Evolutionary conservation across 176 grass and related monocot genomes (phyloP), one percentile per base, ranked within the genome.

Genomic region (Hordeum marinum): DNA sequence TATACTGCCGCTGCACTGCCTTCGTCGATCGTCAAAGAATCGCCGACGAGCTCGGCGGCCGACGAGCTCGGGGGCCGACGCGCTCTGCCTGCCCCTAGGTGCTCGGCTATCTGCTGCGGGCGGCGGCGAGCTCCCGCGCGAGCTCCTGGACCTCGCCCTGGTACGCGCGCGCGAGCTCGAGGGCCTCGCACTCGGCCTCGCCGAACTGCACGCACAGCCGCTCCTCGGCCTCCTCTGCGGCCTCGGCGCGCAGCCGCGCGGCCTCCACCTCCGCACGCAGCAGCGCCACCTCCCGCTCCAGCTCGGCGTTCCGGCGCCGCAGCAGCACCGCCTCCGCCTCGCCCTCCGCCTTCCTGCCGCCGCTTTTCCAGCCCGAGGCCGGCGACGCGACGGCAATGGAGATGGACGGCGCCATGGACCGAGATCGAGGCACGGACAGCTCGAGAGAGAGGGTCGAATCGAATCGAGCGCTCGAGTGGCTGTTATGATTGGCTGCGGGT

Each of bases 211-310:
- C 83, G 65, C 91, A 93, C n/a, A 95, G 87, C 27, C 87, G 82
- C 87, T 95, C 92, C 91, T 95, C 92, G 48, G 83, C 95, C 82
- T 93, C 95, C 85, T 98, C 93, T 3, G 79, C 66, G 3, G 72
- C 54, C 72, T 78, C 76, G 15, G 90, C 84, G 55, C 88, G 86
- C 76, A 68, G 59, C 63, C 88, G 84, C 37, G 88, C 90, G 11
- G 79, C 74, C 70, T 73, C 85, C 71, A 94, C 76, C 84, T 93
- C 90, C 24, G 9, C 75, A 11, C 87, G 48, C 36, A 88, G 81
- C 82, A 79, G 75, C 61, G 60, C 89, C 75, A 92, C 85, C 67
- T 94, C 88, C 24, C 63, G 32, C 90, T 97, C 92, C 73, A 98
- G 95, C 78, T 98, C 90, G 8, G 23, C 81, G 82, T 98, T 98